Evolutionary conservation across 169 alveolate genomes (phyloP), one percentile per base, ranked within the genome.

Genomic region (Cryptosporidium parvum): DNA sequence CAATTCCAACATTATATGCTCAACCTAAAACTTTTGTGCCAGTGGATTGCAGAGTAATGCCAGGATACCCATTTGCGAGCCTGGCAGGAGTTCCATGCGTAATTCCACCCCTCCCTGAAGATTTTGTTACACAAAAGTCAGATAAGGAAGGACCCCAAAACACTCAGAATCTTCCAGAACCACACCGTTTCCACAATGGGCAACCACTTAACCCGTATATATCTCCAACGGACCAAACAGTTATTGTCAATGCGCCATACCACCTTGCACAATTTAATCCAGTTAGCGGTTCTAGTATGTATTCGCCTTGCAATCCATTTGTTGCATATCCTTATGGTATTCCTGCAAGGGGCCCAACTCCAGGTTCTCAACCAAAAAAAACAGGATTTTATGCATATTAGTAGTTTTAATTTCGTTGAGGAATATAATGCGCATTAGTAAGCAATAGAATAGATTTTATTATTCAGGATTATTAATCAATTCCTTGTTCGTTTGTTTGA

Each of bases 11-110:
- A 3, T 29, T 80, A 39, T 80, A 80, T 80, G 89, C 89, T 7
- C 89, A 80, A 65, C 89, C 89, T 4, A 80, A 80, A 33, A 80
- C 89, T 42, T 80, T 80, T 29, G 89, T 80, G 39, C 89, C 89
- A 26, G 89, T 80, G 6, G 89, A 80, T 62, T 80, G 89, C 26
- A 80, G 89, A 67, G 89, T 80, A 80, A 80, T 80, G 89, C 89
- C 89, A 29, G 89, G 89, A 62, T 80, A 80, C 39, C 89, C 89
- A 80, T 80, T 26, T 62, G 72, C 89, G 39, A 80, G 89, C 62
- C 39, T 80, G 45, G 89, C 89, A 80, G 89, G 89, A 29, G 89
- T 80, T 62, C 89, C 89, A 58, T 80, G 89, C 45, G 89, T 80
- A n/a, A 80, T 80, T 31, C 89, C 89, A 65, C 89, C 89, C 5